Percentiles rank a stretch among this genome's conserved stretches.
These are phyloP conservation scores for Zygoascus sp. DNA, from an alignment of 1,139 yeast species.

Conservation along the genomic window DNA sequence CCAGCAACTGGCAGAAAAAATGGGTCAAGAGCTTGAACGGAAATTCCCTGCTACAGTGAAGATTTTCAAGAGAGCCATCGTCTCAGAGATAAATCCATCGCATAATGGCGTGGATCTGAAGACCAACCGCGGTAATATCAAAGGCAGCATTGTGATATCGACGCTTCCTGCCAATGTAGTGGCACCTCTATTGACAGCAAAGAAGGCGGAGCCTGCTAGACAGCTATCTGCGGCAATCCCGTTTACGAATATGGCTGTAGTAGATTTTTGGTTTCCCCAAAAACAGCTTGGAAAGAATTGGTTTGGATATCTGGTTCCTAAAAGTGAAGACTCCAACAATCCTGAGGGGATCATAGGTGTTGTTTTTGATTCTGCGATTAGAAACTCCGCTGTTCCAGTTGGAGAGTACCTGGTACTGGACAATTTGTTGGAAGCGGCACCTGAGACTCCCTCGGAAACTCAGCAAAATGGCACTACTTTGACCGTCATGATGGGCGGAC, in stretches of 20 bases:
- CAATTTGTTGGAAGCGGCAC: neutral
- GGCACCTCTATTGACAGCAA: constrained; percentile 18
- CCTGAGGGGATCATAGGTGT: constrained; percentile 72
- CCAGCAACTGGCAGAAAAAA: constrained; percentile 28
- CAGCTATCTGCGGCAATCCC: constrained; percentile 21
- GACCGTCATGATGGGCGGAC: constrained; percentile 91
- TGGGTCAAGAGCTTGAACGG: constrained; percentile 40
- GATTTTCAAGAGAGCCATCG: constrained; percentile 32
- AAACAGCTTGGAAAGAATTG: constrained; percentile 44
- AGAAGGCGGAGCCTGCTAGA: constrained; percentile 19
- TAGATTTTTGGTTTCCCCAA: constrained; percentile 32
- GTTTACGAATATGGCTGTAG: constrained; percentile 35
- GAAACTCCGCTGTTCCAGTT: constrained; percentile 33
- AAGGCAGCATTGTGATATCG: constrained; percentile 29
- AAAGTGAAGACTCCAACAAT: constrained; percentile 41
- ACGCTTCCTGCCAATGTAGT: constrained; percentile 28
- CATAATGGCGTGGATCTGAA: constrained; percentile 17
- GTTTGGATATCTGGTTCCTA: constrained; percentile 87
- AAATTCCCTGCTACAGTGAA: constrained; percentile 42
- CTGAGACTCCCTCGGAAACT: neutral
- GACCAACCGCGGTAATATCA: constrained; percentile 15
- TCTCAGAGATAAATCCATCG: constrained; percentile 18
- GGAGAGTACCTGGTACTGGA: neutral
- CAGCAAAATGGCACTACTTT: constrained; percentile 51
- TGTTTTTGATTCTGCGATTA: constrained; percentile 80